Base-by-base conservation (phyloP, 495 filamentous ascomycete genomes). In the Aspergillus heteromorphus region DNA sequence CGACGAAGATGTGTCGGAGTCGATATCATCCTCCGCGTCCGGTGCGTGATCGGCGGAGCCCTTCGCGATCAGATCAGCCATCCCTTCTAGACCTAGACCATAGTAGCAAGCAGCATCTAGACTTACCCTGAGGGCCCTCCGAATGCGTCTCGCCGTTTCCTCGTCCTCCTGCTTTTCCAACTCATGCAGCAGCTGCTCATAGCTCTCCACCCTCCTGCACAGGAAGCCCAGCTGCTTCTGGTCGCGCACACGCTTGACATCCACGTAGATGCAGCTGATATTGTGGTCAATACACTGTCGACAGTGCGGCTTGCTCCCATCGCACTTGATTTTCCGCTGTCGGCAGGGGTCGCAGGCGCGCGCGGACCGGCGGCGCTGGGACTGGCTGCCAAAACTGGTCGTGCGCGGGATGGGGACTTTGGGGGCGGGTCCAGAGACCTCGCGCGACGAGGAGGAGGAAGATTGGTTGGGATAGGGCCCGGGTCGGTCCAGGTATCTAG, bases 341-440 rank as follows among this genome's bases (percentile, higher is more conserved):
- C 87, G 74, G 69, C 87, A 90, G 19, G 86, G 81, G 77, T 87
- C 87, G 61, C 87, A 90, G 16, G 87, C 87, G 27, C 76, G 72
- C 0, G 68, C 65, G 6, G 76, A 73, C n/a, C 77, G 72, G 11
- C 63, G 67, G 20, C 66, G 67, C 17, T 60, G 58, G 6, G 40
- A 48, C 0, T 51, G 25, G 0, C 42, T 34, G 4, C 23, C 57
- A 4, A 54, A 13, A 0, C 40, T 21, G 0, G 63, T 42, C 10
- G 63, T 29, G 4, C 71, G 66, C 2, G 71, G 71, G 17, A 74
- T 74, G 0, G 71, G 59, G 23, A 74, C 65, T 45, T 74, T 74
- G 2, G 57, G 58, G 4, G 38, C 14, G 20, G 48, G 7, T 52
- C 55, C 8, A 38, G 51, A 19, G 53, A 49, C 8, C 48, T 40